Conservation (phyloP, 257 asterid species). For the Fraxinus quadrangulata region DNA sequence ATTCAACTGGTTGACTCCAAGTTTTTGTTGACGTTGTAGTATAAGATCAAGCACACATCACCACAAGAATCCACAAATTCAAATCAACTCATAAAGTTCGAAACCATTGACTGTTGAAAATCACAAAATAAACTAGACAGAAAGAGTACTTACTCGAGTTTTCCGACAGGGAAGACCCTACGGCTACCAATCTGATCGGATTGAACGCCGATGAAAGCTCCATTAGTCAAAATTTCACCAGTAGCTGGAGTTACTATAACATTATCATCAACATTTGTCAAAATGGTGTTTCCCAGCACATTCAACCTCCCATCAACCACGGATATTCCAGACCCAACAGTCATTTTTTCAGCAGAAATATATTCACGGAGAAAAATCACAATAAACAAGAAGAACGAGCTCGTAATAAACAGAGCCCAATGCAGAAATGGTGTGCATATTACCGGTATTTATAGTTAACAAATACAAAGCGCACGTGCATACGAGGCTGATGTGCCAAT, state of each 20-base stretch:
- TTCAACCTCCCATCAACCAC: slow-evolving; percentile 63
- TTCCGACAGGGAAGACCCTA: slow-evolving; percentile 75
- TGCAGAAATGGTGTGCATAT: background rate
- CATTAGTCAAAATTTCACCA: slow-evolving; percentile 57
- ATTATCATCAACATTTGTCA: slow-evolving; percentile 59
- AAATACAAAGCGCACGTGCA: background rate
- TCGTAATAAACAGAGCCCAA: background rate
- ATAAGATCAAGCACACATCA: background rate
- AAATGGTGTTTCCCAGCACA: slow-evolving; percentile 64
- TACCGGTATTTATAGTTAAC: background rate
- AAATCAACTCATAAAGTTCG: background rate
- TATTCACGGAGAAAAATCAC: background rate
- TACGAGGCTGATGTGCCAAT: background rate
- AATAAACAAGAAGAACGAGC: background rate
- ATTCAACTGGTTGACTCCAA: background rate
- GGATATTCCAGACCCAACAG: slow-evolving; percentile 51
- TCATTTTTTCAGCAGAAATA: slow-evolving; percentile 36
- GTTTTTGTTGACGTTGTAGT: background rate
- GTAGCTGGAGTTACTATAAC: slow-evolving; percentile 64
- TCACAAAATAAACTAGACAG: background rate
- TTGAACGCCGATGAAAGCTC: slow-evolving; percentile 80
- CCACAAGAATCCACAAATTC: background rate
- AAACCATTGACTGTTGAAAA: background rate
- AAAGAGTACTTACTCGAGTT: slow-evolving; percentile 55
- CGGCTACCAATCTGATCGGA: slow-evolving; percentile 74